Evolutionary conservation across 192 early-diverging fungal genomes (phyloP), one percentile per base, ranked within the genome.

Genomic region (Endogone sp.): DNA sequence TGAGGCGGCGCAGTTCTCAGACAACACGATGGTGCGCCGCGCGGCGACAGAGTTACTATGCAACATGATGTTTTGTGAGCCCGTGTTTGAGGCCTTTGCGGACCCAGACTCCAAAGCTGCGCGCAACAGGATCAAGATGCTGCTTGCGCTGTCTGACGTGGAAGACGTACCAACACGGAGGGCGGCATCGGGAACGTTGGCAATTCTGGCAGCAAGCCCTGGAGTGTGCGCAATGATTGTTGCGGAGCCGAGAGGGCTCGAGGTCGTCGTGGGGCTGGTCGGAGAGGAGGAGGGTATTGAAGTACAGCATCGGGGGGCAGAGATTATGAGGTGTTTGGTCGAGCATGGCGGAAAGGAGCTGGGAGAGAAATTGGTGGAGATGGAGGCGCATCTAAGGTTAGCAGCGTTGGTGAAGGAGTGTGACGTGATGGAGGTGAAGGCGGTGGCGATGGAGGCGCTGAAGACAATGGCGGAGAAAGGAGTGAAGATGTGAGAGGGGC

Each of bases 31-130:
- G 76, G 84, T 98, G 10, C 86, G 88, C 24, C 82, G 95, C 2
- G 95, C 95, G 1, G 92, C 95, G 1, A 95, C 95, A 0, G 96
- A 98, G 74, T 80, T 90, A 1, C 66, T 97, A 1, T 98, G 96
- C 74, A 98, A 98, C 75, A 89, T 97, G 92, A 91, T 96, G 56
- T 92, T 91, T 75, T 85, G 88, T 64, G 85, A 85, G 22, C 77
- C 75, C 0, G 95, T 98, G 4, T 97, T 93, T 84, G 88, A 89
- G 56, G 64, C 80, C 0, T 98, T 93, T 66, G 89, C 83, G 29
- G 77, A 83, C 13, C 77, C 82, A 24, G 71, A 80, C 27, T 61
- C 65, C 20, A 62, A 75, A 61, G 71, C 61, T 25, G 64, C 82
- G 25, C 78, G 78, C 30, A 83, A 85, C 29, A 82, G 83, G 29